These are phyloP conservation scores for Penicillium taxi DNA, from an alignment of 495 filamentous ascomycete species.

Conservation along the genomic window DNA sequence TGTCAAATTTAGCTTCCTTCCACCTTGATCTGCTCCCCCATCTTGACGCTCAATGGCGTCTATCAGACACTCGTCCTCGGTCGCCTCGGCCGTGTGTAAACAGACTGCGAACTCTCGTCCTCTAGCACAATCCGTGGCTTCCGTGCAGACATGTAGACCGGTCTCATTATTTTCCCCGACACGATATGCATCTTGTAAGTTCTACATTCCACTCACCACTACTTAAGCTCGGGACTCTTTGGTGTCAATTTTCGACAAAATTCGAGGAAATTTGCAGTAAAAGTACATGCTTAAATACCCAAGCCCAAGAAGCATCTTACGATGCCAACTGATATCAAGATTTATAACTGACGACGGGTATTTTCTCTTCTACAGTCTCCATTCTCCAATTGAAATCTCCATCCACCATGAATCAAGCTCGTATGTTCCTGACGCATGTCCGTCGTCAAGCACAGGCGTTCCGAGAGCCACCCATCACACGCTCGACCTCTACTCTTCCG, in stretches of 20 bases:
- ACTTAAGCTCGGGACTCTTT: too few species aligned
- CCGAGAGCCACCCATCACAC: conserved; percentile 25
- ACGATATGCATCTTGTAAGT: conserved; percentile 30
- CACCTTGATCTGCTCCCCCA: conserved; percentile 6
- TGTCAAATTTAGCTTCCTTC: too few species aligned
- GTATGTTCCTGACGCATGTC: conserved; percentile 37
- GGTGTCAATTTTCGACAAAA: too few species aligned
- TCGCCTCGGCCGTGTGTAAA: conserved; percentile 30
- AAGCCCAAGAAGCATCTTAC: too few species aligned
- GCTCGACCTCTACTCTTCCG: conserved; percentile 23
- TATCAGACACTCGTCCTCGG: conserved; percentile 26
- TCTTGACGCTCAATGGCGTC: conserved; percentile 27
- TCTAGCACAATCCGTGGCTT: conserved; percentile 25
- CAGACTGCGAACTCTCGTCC: conserved; percentile 24
- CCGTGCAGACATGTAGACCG: conserved; percentile 28
- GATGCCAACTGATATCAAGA: too few species aligned
- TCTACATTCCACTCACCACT: neutral
- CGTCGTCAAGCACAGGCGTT: conserved; percentile 33
- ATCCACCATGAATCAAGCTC: conserved; percentile 24
- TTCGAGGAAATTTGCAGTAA: too few species aligned
- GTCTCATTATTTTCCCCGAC: conserved; percentile 27
- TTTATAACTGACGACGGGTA: too few species aligned
- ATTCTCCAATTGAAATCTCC: neutral
- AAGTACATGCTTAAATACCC: too few species aligned
- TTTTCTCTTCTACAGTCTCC: conserved; percentile 14